Evolutionary conservation across 2,329 filamentous ascomycete species (phyloP).

Genomic region (Fusarium vanettenii): DNA sequence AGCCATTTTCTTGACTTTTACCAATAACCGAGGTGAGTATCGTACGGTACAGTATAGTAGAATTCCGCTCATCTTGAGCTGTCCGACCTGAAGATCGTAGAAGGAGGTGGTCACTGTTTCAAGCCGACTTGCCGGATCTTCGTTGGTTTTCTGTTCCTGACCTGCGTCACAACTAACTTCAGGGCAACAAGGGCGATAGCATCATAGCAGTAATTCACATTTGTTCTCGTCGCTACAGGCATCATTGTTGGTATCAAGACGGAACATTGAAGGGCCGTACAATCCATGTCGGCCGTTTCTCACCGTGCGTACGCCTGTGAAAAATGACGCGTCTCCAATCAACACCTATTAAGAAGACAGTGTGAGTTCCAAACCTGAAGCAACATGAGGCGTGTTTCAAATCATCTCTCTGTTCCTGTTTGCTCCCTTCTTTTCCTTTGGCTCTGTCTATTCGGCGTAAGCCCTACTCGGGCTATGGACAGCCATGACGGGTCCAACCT

Average conservation of each 20-base stretch:
- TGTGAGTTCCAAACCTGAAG: rapidly evolving
- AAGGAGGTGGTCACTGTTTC: background rate
- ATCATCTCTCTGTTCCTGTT: rapidly evolving
- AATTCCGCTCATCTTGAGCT: background rate
- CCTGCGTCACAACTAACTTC: background rate
- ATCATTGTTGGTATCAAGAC: background rate
- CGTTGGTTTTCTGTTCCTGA: background rate
- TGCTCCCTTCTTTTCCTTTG: background rate
- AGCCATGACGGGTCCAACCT: background rate
- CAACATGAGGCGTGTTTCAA: background rate
- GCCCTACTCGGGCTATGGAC: background rate
- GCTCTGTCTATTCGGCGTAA: background rate
- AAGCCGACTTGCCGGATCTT: background rate
- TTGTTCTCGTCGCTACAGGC: background rate
- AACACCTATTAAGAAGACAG: background rate
- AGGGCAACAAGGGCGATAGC: background rate
- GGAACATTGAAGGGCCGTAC: background rate
- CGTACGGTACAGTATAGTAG: background rate
- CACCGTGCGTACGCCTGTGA: background rate
- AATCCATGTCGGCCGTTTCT: background rate
- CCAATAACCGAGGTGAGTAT: background rate
- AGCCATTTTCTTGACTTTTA: background rate
- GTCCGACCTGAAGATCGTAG: background rate
- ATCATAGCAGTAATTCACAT: background rate
- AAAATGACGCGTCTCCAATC: background rate